These are phyloP conservation scores for Xylariales sp. DNA, from an alignment of 2,329 filamentous ascomycete species.

Conservation along the genomic window DNA sequence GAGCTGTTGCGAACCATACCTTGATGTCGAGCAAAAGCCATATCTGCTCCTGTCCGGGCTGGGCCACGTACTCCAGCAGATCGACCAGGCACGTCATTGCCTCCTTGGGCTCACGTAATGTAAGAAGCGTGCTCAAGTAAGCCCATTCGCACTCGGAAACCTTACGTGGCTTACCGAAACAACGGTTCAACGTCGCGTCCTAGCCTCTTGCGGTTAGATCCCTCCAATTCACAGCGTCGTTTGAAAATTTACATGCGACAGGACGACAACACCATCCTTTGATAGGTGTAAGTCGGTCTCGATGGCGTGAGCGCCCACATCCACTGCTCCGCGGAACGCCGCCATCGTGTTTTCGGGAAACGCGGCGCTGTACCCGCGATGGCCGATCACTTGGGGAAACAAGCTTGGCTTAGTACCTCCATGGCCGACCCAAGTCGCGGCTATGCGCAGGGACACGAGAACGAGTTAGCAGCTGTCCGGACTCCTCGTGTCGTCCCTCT, in stretches of 20 bases:
- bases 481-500: too few species aligned
- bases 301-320: conserved; percentile 71
- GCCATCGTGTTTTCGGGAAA: conserved; percentile 84
- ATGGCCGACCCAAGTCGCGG: not conserved
- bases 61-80: conserved; percentile 65
- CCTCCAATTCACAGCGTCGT: too few species aligned
- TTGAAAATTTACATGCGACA: conserved; percentile 64
- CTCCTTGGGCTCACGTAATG: conserved; percentile 61
- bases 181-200: conserved; percentile 74
- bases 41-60: conserved; percentile 59
- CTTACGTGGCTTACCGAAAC: conserved; percentile 69
- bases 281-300: conserved; percentile 87
- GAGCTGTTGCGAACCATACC: conserved; percentile 36
- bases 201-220: conserved; percentile 34
- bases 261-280: conserved; percentile 74
- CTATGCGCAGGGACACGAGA: too few species aligned
- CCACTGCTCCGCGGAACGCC: conserved; percentile 71
- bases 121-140: conserved; percentile 65
- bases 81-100: conserved; percentile 71
- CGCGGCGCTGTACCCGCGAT: conserved; percentile 71
- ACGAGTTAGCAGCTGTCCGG: too few species aligned
- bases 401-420: not conserved
- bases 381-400: conserved; percentile 68
- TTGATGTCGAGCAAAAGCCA: conserved; percentile 91
- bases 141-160: conserved; percentile 74